Base-by-base conservation (phyloP, 805 yeast species). In the Metschnikowia peoriensis region DNA sequence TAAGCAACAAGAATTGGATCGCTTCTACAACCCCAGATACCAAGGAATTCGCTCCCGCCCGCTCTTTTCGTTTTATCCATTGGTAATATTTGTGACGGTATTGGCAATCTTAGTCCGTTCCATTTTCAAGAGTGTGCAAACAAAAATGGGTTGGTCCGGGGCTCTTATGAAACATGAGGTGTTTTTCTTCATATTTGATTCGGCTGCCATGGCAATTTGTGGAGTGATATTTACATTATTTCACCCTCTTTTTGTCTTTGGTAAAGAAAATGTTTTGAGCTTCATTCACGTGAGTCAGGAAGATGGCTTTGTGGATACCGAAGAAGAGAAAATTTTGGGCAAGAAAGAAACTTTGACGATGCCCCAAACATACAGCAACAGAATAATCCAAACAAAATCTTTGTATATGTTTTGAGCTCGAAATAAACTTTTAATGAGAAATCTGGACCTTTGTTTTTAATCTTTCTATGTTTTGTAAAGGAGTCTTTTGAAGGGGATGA, bases 111-210 rank as follows among this genome's bases (percentile, higher is more conserved):
- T 70, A 54, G 66, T 67, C 42, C 61, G 59, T 44, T 68, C 71
- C 56, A 53, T 72, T 15, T 73, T 71, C 55, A 64, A 77, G 58
- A 73, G 72, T 41, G 71, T 70, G 11, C 76, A 72, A 52, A 61
- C 72, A 50, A 63, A 69, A 7, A 66, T 71, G 51, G 77, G 77
- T 7, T 71, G 66, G 60, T 15, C 46, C 1, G 77, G 77, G 2
- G 69, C 66, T 52, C 62, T 72, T 50, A 63, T 68, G 37, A 50
- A 56, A 1, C 72, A 70, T 52, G 77, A 73, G 54, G 68, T 66
- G 4, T 73, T 54, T 53, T 47, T 73, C 29, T 66, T 72, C 71
- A 38, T 22, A 14, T 37, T 46, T 38, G 48, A 38, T 12, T 46
- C 48, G 15, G 16, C 48, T 9, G 4, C 28, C n/a, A 22, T 46